A percentile compares a stretch with the other conserved stretches of the same genome.
phyloP scores from a whole-genome alignment of 495 filamentous ascomycete species.

The Pseudoneurospora amorphoporcata region DNA sequence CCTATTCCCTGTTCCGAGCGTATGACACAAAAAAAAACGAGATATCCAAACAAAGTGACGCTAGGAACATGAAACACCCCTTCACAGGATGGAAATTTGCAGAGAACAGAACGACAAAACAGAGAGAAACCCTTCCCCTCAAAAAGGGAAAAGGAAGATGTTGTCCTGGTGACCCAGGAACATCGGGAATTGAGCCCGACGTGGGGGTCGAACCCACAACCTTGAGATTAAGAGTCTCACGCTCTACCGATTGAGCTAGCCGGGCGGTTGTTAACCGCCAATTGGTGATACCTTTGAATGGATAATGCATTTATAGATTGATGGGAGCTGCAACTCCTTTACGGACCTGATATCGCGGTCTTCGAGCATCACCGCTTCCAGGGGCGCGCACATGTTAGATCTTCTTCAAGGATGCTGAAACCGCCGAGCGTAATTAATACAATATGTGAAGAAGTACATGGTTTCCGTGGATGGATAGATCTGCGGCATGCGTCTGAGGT shows the following conservation, averaged over 20 bases:
- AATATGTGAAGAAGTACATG: neutral
- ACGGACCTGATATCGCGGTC: neutral
- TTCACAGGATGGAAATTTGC: neutral
- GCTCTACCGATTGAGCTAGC: conserved; percentile 80
- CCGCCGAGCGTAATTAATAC: neutral
- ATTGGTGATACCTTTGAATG: neutral
- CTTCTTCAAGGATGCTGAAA: neutral
- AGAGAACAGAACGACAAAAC: neutral
- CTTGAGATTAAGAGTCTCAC: conserved; percentile 60
- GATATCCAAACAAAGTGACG: neutral
- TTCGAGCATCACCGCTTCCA: neutral
- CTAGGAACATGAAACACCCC: neutral
- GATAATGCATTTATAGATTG: neutral
- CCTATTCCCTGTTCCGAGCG: neutral
- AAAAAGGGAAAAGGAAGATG: neutral
- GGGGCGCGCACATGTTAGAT: neutral
- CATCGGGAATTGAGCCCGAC: neutral
- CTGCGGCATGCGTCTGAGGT: neutral
- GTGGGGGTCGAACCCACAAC: neutral
- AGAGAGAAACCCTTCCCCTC: neutral
- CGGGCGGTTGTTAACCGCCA: conserved; percentile 13
- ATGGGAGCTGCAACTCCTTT: neutral
- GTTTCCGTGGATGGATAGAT: neutral
- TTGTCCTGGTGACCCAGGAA: neutral
- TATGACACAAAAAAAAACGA: neutral